Percentiles rank a stretch among this genome's conserved stretches.
Conservation (phyloP, 192 early-diverging fungal genomes). For the Allomyces macrogynus region DNA sequence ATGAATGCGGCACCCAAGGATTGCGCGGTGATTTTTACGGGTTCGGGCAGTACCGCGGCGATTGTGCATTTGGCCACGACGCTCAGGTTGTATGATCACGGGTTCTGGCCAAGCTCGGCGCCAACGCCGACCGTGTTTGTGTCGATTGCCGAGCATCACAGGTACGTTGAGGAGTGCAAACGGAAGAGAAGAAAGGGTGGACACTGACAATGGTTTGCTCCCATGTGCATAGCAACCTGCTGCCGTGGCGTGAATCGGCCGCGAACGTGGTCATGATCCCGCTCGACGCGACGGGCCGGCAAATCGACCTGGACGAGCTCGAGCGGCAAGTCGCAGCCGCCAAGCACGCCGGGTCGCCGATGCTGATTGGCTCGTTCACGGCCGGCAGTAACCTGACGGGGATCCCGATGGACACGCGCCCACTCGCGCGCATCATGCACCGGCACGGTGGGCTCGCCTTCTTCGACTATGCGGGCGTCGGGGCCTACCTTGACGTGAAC, state of each 20-base stretch:
- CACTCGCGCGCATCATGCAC: slow-evolving; percentile 15
- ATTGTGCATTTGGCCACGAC: slow-evolving; percentile 1
- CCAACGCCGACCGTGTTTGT: slow-evolving; percentile 15
- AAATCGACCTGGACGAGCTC: slow-evolving; percentile 8
- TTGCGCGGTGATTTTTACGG: slow-evolving; percentile 6
- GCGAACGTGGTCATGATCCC: slow-evolving; percentile 16
- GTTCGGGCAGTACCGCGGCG: slow-evolving; percentile 7
- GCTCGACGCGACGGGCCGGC: slow-evolving; percentile 2
- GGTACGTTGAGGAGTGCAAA: not conserved
- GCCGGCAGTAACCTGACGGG: slow-evolving; percentile 23
- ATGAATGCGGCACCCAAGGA: slow-evolving; percentile 4
- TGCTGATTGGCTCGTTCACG: slow-evolving; percentile 15
- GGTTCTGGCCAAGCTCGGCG: not conserved
- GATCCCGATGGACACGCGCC: slow-evolving; percentile 10
- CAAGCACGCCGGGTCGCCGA: slow-evolving; percentile 2
- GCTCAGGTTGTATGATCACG: not conserved
- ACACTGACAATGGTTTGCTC: too few relatives aligned
- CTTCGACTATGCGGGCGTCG: slow-evolving; percentile 15
- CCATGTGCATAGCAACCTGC: slow-evolving; percentile 6
- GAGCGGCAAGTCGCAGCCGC: slow-evolving; percentile 5
- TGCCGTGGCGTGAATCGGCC: slow-evolving; percentile 19
- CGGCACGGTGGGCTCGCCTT: slow-evolving; percentile 14
- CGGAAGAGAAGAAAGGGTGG: too few relatives aligned
- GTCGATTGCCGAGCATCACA: slow-evolving; percentile 24
- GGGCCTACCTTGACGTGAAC: not conserved